These are phyloP conservation scores for Pezicula rhizophila DNA, from an alignment of 2,329 filamentous ascomycete genomes.

Conservation along the genomic window DNA sequence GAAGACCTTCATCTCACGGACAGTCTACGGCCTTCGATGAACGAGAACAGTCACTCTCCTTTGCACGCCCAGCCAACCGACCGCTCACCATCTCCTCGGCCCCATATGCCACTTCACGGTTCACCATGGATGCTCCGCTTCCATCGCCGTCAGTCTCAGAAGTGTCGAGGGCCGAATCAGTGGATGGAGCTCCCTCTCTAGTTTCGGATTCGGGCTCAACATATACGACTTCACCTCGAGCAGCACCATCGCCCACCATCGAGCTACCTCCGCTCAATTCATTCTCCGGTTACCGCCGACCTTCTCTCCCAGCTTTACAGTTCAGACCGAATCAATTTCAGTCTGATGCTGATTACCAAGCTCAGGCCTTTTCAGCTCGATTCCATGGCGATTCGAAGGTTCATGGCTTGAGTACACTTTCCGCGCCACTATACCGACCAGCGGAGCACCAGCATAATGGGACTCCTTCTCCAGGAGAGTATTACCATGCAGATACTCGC, in stretches of 20 bases:
- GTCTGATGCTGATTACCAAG: conserved; percentile 18
- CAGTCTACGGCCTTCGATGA: conserved; percentile 23
- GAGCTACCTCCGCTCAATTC: conserved; percentile 25
- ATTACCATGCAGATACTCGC: conserved; percentile 11
- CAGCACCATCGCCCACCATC: conserved; percentile 23
- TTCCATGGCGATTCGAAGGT: conserved; percentile 15
- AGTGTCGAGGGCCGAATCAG: conserved; percentile 48
- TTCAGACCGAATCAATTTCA: conserved; percentile 17
- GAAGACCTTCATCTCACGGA: conserved; percentile 20
- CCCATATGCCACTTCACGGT: conserved; percentile 26
- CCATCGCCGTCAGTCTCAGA: conserved; percentile 61
- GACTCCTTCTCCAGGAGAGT: conserved; percentile 13
- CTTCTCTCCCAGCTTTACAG: conserved; percentile 23
- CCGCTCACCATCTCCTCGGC: conserved; percentile 15
- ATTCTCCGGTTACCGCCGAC: conserved; percentile 16
- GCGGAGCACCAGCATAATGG: conserved; percentile 4
- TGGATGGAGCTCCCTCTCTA: conserved; percentile 60
- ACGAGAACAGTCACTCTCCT: conserved; percentile 26
- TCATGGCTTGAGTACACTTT: conserved; percentile 5
- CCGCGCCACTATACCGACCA: conserved; percentile 11
- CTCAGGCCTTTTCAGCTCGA: conserved; percentile 15
- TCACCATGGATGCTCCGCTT: conserved; percentile 47
- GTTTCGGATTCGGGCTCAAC: conserved; percentile 64
- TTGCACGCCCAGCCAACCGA: conserved; percentile 15
- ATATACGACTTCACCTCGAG: conserved; percentile 51